Evolutionary conservation across 208 protist genomes (phyloP).

Genomic region (Trypanosomatidae sp.): DNA sequence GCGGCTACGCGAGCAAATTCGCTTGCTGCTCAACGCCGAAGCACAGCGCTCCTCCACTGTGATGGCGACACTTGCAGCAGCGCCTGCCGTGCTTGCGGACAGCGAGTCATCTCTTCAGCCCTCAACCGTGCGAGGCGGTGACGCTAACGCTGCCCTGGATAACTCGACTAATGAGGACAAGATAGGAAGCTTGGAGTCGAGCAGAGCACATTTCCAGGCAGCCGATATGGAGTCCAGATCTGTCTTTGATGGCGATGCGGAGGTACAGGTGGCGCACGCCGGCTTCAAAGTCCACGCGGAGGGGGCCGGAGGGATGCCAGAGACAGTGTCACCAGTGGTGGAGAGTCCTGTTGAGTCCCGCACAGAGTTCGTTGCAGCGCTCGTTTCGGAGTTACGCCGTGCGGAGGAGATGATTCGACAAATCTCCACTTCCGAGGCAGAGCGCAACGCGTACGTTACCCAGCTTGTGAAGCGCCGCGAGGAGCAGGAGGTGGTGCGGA

Average conservation of each 20-base stretch:
- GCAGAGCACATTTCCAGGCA: background rate
- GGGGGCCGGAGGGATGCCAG: background rate
- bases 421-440: constrained; percentile 37
- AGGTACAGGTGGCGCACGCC: background rate
- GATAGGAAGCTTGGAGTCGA: background rate
- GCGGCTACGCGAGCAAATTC: constrained; percentile 66
- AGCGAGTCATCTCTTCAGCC: background rate
- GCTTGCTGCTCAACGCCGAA: constrained; percentile 33
- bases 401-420: constrained; percentile 67
- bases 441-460: constrained; percentile 24
- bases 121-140: background rate
- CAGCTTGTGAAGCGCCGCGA: constrained; percentile 19
- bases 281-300: background rate
- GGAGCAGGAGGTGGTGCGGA: constrained; percentile 19
- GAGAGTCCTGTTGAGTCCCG: background rate
- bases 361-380: constrained; percentile 21
- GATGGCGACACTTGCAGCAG: background rate
- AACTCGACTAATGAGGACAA: background rate
- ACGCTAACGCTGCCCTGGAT: background rate
- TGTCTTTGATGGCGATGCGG: too few relatives aligned
- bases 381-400: constrained; percentile 51
- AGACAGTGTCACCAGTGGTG: background rate
- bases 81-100: background rate
- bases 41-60: constrained; percentile 2
- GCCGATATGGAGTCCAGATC: background rate